These are phyloP conservation scores for Colletotrichum filicis DNA, from an alignment of 2,329 filamentous ascomycete genomes.

Conservation along the genomic window DNA sequence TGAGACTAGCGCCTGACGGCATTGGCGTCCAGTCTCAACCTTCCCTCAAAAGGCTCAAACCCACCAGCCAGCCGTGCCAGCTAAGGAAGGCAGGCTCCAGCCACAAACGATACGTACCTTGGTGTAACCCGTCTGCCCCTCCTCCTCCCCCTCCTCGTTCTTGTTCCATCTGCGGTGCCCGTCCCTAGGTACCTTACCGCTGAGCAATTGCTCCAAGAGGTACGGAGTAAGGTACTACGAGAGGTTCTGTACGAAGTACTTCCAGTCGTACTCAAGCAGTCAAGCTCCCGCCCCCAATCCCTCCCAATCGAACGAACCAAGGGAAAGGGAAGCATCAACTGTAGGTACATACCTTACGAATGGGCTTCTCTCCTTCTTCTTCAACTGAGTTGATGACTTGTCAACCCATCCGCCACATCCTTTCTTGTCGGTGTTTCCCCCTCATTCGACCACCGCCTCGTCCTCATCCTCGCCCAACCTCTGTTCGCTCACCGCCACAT, in stretches of 20 bases:
- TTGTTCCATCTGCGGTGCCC: not conserved
- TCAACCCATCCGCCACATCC: conserved; percentile 26
- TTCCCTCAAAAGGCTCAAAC: not conserved
- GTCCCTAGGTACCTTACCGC: not conserved
- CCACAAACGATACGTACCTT: conserved; percentile 19
- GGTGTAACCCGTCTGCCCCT: not conserved
- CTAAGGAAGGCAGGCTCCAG: conserved; percentile 7
- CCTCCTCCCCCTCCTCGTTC: too few relatives aligned
- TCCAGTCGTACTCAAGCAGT: not conserved
- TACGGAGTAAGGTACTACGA: too few relatives aligned
- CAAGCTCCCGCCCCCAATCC: not conserved
- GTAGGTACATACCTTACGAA: not conserved
- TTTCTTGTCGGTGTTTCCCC: conserved; percentile 3
- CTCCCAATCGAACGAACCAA: not conserved
- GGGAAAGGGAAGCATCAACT: conserved; percentile 1
- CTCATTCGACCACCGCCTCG: conserved; percentile 1
- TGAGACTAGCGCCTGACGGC: not conserved
- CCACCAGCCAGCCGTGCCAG: conserved; percentile 4
- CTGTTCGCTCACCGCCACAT: conserved; percentile 27
- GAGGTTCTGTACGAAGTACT: too few relatives aligned
- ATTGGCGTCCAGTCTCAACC: not conserved
- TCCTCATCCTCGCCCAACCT: conserved; percentile 15
- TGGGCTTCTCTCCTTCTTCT: conserved; percentile 1
- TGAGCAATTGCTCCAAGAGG: too few relatives aligned
- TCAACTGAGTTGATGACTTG: conserved; percentile 22